Base-by-base conservation (phyloP, 306 rosid genomes). In the Sophora flavescens region DNA sequence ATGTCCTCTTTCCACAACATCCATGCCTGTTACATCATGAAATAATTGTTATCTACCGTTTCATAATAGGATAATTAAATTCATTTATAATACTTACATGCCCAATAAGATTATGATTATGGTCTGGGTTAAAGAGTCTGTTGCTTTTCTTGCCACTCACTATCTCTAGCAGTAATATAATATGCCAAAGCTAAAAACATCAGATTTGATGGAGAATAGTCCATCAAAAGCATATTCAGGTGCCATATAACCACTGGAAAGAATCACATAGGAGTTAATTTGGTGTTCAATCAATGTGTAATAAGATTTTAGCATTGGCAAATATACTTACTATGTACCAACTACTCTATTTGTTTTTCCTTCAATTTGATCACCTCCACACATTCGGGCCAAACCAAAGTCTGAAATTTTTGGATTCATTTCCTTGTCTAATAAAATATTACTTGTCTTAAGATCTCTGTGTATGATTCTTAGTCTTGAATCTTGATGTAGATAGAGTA, bases 11-110 rank as follows among this genome's bases (percentile, higher is more conserved):
- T 68, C 82, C 82, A 68, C 0, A 78, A 41, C 28, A 11, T 77
- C 74, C 81, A 77, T 66, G 39, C 81, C 75, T 77, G 39, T 28
- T 42, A 67, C 26, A 66, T 28, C n/a, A 30, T 11, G 0, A 54
- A 54, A 9, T 26, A 32, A 15, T 5, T 2, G 53, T 69, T 1
- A 51, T 6, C 28, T 51, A 4, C 48, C 0, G 10, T 5, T 51
- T 51, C 30, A 11, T 9, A 1, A 2, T 4, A 4, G 10, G 38
- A 3, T n/a, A 17, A 48, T 0, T 6, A 0, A 33, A 33, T 33
- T 51, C 5, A 51, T 33, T 0, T 6, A 8, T 32, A 13, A 47
- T 33, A 69, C 75, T 33, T 2, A 69, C 75, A 33, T 69, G 50
- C 26, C 48, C 35, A 50, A 69, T 69, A 2, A 69, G 62, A 33